A percentile compares a stretch with the other conserved stretches of the same genome.
Conservation (phyloP, 305 asterid genomes). For the Fraxinus nigra region DNA sequence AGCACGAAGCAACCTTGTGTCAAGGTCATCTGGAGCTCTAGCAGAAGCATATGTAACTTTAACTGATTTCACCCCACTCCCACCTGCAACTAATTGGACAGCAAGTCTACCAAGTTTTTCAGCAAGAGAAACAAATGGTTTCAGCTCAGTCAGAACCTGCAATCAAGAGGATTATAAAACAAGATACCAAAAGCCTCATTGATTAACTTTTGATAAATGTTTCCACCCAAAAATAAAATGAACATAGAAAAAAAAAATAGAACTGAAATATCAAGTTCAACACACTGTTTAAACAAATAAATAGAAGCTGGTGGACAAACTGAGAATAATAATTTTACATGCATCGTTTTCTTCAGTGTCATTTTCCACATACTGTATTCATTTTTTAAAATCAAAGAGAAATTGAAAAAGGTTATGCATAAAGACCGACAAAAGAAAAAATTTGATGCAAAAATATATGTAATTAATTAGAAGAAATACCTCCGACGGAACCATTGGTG, state of each 20-base stretch:
- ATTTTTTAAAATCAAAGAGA: too few species aligned
- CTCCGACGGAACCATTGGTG: too few species aligned
- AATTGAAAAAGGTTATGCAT: too few species aligned
- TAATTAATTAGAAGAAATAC: too few species aligned
- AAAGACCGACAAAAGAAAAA: too few species aligned
- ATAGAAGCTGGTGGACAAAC: not conserved
- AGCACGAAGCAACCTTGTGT: conserved; percentile 85
- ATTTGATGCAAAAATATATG: too few species aligned
- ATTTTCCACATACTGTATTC: too few species aligned
- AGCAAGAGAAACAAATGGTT: conserved; percentile 74
- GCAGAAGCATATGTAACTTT: conserved; percentile 79
- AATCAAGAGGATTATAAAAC: conserved; percentile 6
- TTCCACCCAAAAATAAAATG: not conserved
- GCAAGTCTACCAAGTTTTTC: conserved; percentile 94
- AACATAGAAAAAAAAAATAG: not conserved
- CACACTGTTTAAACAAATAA: not conserved
- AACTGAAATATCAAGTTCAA: conserved; percentile 4
- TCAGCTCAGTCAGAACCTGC: conserved; percentile 81
- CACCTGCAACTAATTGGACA: conserved; percentile 88
- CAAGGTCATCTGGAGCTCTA: conserved; percentile 84
- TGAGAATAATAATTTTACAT: too few species aligned
- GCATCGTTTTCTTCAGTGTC: too few species aligned
- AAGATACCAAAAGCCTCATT: not conserved
- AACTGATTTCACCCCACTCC: conserved; percentile 72
- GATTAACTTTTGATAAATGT: not conserved